Conservation (phyloP, 2,329 filamentous ascomycete genomes). For the Beauveria scarabaeidicola region DNA sequence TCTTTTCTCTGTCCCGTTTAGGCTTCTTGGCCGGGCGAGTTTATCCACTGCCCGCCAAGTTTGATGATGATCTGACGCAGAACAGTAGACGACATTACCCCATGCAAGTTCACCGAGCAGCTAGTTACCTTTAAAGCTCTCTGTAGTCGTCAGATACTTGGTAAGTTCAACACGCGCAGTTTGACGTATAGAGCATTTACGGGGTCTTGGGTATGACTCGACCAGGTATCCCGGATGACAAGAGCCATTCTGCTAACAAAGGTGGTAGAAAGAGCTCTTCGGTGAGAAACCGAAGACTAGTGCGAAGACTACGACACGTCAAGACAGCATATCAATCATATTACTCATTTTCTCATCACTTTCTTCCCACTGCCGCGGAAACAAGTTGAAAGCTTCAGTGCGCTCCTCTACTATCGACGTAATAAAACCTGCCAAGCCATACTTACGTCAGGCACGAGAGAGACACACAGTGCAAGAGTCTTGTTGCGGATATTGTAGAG, state of each 20-base stretch:
- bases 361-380: too few species aligned
- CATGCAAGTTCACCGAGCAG: not conserved
- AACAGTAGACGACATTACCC: not conserved
- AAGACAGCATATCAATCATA: too few species aligned
- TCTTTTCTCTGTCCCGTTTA: not conserved
- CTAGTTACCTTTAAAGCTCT: too few species aligned
- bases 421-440: not conserved
- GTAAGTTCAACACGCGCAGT: not conserved
- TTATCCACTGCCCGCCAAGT: not conserved
- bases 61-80: not conserved
- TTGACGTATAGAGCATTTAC: not conserved
- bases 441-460: not conserved
- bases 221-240: not conserved
- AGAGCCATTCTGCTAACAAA: not conserved
- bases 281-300: not conserved
- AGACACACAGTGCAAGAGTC: not conserved
- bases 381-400: not conserved
- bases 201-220: not conserved
- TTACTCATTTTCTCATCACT: too few species aligned
- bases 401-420: not conserved
- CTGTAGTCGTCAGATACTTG: too few species aligned
- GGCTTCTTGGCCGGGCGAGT: not conserved
- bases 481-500: not conserved
- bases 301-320: not conserved
- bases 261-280: not conserved